Evolutionary conservation across 208 protist species (phyloP).

Genomic region (Zelonia costaricensis): DNA sequence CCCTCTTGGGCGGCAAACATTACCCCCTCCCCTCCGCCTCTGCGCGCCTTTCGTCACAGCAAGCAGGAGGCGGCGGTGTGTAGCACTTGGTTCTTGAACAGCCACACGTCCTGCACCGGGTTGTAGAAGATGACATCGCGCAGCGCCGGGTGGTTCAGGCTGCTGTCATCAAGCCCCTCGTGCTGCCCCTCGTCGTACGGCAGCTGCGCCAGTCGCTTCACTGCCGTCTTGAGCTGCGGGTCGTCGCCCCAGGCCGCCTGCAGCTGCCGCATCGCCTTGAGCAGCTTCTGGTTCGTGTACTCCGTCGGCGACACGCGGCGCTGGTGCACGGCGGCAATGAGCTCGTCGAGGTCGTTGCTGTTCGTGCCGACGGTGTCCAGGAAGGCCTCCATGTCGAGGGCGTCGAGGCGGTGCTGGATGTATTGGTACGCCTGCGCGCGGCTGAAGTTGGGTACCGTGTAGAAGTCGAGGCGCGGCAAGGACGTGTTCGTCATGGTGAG

Average conservation of each 20-base stretch:
- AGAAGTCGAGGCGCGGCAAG: conserved; percentile 80
- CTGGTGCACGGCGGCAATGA: conserved; percentile 76
- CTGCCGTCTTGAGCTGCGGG: conserved; percentile 37
- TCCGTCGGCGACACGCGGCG: conserved; percentile 47
- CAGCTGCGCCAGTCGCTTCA: conserved; percentile 64
- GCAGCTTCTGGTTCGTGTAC: conserved; percentile 77
- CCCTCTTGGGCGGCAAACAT: too few species aligned
- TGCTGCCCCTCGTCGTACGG: conserved; percentile 71
- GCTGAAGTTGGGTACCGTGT: conserved; percentile 79
- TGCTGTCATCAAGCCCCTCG: conserved; percentile 66
- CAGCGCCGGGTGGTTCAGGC: conserved; percentile 54
- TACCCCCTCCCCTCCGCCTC: too few species aligned
- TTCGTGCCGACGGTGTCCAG: conserved; percentile 75
- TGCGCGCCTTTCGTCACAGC: conserved; percentile 20
- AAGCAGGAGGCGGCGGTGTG: conserved; percentile 81
- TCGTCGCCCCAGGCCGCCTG: conserved; percentile 61
- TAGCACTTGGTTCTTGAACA: conserved; percentile 73
- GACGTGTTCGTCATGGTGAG: conserved; percentile 71
- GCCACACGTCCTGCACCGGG: conserved; percentile 78
- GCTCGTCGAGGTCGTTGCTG: conserved; percentile 86
- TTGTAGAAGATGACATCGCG: conserved; percentile 83
- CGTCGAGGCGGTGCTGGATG: conserved; percentile 72
- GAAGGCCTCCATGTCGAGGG: conserved; percentile 66
- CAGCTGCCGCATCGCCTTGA: conserved; percentile 84
- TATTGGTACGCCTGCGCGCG: conserved; percentile 69